These are phyloP conservation scores for Aspergillaceae sp. DNA, from an alignment of 2,329 filamentous ascomycete genomes.

Conservation along the genomic window DNA sequence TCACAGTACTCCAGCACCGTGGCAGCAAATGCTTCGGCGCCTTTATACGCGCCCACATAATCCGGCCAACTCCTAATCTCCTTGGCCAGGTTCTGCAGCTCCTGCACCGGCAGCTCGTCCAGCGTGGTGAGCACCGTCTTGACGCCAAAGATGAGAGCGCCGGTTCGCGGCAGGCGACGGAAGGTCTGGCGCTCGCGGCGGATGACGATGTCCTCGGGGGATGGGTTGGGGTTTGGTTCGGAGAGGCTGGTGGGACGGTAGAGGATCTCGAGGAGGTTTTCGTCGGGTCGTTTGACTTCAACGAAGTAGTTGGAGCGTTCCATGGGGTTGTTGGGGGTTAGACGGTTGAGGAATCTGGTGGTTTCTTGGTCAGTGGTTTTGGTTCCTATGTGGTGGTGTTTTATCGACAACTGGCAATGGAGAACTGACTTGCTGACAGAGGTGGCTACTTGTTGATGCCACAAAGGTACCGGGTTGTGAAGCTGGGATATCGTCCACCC, in stretches of 20 bases:
- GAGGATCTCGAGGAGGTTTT: conserved; percentile 35
- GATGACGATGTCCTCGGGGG: conserved; percentile 37
- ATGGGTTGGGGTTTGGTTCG: conserved; percentile 29
- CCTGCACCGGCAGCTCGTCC: conserved; percentile 32
- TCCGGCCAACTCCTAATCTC: conserved; percentile 40
- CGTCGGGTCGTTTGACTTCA: conserved; percentile 35
- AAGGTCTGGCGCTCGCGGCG: conserved; percentile 46
- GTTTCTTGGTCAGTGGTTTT: not conserved
- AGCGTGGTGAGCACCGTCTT: conserved; percentile 39
- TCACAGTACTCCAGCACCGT: conserved; percentile 31
- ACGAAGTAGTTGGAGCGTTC: conserved; percentile 45
- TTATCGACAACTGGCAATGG: not conserved
- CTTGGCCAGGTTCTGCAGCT: conserved; percentile 35
- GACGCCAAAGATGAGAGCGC: conserved; percentile 43
- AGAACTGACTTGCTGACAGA: conserved; percentile 35
- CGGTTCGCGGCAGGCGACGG: conserved; percentile 35
- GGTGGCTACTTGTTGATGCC: conserved; percentile 40
- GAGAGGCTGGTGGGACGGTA: conserved; percentile 37
- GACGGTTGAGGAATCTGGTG: conserved; percentile 39
- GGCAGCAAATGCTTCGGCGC: conserved; percentile 35
- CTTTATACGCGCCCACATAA: conserved; percentile 39
- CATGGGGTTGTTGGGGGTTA: conserved; percentile 38
- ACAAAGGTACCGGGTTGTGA: conserved; percentile 41
- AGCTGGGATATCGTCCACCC: conserved; percentile 42
- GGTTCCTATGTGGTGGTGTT: not conserved